phyloP scores from a whole-genome alignment of 805 yeast genomes.

The Starmerella etchellsii region DNA sequence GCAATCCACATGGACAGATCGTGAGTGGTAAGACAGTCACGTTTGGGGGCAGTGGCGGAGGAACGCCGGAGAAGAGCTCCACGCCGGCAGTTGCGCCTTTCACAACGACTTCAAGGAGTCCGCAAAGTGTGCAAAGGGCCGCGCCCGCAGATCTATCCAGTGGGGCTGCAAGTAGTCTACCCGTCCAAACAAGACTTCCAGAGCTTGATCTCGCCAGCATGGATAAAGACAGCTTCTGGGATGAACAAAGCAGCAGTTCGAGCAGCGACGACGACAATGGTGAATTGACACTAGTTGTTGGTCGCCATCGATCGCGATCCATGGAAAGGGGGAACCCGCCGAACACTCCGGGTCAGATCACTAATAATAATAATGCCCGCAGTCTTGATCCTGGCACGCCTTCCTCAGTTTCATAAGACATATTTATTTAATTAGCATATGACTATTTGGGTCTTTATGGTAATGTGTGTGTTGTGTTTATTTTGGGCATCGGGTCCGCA shows the following conservation, averaged over 20 bases:
- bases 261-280: slow-evolving; percentile 21
- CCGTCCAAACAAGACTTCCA: slow-evolving; percentile 1
- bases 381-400: background rate
- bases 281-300: slow-evolving; percentile 21
- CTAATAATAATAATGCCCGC: no score
- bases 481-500: background rate
- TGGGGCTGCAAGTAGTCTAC: no score
- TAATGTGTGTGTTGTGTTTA: background rate
- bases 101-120: no score
- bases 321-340: slow-evolving; percentile 2
- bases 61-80: no score
- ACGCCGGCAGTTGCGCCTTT: no score
- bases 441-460: background rate
- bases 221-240: slow-evolving; percentile 11
- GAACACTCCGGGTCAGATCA: no score
- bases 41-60: no score
- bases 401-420: no score
- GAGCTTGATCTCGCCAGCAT: slow-evolving; percentile 10
- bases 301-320: slow-evolving; percentile 18
- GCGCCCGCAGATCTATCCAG: no score
- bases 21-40: no score
- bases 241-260: slow-evolving; percentile 4
- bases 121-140: no score
- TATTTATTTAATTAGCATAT: background rate
- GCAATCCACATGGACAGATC: no score